Conservation (phyloP, 2,329 filamentous ascomycete genomes). For the Didymella pomorum region DNA sequence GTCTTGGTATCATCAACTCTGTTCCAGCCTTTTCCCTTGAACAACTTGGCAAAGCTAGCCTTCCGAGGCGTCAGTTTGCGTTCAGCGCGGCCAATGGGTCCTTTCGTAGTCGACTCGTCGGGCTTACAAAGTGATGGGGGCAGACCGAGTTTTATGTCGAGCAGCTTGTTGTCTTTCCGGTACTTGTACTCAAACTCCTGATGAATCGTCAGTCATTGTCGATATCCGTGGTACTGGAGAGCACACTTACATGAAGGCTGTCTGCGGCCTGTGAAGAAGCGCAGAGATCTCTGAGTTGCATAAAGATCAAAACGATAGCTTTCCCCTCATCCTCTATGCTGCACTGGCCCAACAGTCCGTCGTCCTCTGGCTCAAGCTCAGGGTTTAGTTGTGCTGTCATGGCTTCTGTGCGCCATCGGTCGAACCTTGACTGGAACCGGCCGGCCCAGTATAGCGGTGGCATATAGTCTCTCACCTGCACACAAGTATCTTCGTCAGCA, state of each 20-base stretch:
- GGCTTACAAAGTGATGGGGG: conserved; percentile 33
- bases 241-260: conserved; percentile 43
- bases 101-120: conserved; percentile 31
- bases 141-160: conserved; percentile 28
- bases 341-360: conserved; percentile 33
- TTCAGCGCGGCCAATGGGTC: conserved; percentile 42
- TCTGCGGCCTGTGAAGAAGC: conserved; percentile 40
- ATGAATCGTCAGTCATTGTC: neutral
- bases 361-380: conserved; percentile 7
- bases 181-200: conserved; percentile 49
- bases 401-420: conserved; percentile 47
- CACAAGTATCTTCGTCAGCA: conserved; percentile 31
- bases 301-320: conserved; percentile 41
- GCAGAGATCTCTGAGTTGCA: conserved; percentile 44
- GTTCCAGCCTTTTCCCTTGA: conserved; percentile 46
- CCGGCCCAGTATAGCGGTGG: conserved; percentile 47
- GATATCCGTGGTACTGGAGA: neutral
- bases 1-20: conserved; percentile 28
- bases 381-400: conserved; percentile 34
- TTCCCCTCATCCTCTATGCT: conserved; percentile 37
- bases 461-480: conserved; percentile 47
- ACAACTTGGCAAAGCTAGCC: conserved; percentile 44
- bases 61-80: conserved; percentile 48
- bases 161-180: conserved; percentile 40
- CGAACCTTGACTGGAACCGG: conserved; percentile 44